Conservation (phyloP, 441 rosid genomes). For the Euphorbia celastroides region DNA sequence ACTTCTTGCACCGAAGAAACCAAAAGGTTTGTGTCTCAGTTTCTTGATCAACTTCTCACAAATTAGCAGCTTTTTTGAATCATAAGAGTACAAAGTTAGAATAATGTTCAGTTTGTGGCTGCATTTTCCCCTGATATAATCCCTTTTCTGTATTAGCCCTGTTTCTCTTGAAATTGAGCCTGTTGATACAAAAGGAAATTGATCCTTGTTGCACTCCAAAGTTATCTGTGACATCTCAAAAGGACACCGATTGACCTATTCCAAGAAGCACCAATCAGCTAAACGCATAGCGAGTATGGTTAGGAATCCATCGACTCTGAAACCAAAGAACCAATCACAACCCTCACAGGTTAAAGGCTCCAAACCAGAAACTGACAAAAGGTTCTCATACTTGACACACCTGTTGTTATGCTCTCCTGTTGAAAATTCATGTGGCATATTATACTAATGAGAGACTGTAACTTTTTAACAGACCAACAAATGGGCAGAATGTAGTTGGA, state of each 20-base stretch:
- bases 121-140: constrained; percentile 15
- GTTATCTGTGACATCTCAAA: constrained; percentile 29
- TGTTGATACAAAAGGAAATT: constrained; percentile 29
- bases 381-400: constrained; percentile 22
- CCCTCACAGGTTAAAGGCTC: constrained; percentile 48
- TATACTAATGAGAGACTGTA: too few relatives aligned
- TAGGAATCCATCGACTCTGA: constrained; percentile 55
- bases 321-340: constrained; percentile 41
- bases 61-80: too few relatives aligned
- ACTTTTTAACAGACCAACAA: constrained; percentile 31
- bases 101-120: background rate
- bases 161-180: constrained; percentile 19
- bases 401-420: background rate
- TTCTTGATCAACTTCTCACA: background rate
- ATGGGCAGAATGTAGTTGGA: constrained; percentile 25
- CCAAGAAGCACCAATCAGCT: constrained; percentile 62
- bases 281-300: constrained; percentile 48
- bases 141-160: constrained; percentile 14
- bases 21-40: constrained; percentile 35
- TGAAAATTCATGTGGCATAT: background rate
- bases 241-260: constrained; percentile 35
- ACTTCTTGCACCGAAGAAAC: constrained; percentile 22
- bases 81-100: too few relatives aligned
- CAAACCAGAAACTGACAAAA: constrained; percentile 35
- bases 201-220: constrained; percentile 61